These are phyloP conservation scores for Adansonia rubrostipa DNA, from an alignment of 441 rosid genomes.

Conservation along the genomic window DNA sequence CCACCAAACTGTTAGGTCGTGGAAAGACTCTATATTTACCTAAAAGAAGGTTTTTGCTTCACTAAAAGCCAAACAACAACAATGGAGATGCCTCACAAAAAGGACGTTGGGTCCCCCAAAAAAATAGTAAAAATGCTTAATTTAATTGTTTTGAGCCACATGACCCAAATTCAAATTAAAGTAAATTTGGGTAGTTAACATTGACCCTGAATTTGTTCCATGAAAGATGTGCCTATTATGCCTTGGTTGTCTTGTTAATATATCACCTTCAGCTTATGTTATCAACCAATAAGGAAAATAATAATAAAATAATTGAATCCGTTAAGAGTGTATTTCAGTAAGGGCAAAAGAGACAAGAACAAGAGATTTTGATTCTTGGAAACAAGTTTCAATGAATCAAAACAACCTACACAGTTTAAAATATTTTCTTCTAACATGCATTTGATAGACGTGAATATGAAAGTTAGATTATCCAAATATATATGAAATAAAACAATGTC, in stretches of 20 bases:
- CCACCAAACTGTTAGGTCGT: conserved; percentile 22
- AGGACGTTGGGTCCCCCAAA: background rate
- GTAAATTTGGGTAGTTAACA: background rate
- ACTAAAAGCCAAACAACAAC: conserved; percentile 14
- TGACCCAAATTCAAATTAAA: conserved; percentile 6
- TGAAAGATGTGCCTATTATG: conserved; percentile 7
- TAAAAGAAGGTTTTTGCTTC: conserved; percentile 10
- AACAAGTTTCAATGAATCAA: background rate
- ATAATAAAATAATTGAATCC: background rate
- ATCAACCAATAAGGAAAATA: background rate
- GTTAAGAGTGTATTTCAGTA: background rate
- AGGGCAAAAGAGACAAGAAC: background rate
- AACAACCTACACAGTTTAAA: background rate
- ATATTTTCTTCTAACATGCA: no score
- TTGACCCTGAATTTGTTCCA: conserved; percentile 8
- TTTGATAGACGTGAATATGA: no score
- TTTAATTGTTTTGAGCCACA: conserved; percentile 28
- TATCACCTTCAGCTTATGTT: background rate
- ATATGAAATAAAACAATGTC: no score
- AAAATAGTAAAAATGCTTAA: background rate
- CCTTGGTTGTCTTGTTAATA: background rate
- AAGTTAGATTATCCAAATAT: no score
- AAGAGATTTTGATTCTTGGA: background rate
- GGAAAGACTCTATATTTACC: background rate
- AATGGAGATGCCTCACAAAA: conserved; percentile 2